Evolutionary conservation across 371 early-diverging fungal species (phyloP).

Genomic region (Polyrhizophydium stewartii): DNA sequence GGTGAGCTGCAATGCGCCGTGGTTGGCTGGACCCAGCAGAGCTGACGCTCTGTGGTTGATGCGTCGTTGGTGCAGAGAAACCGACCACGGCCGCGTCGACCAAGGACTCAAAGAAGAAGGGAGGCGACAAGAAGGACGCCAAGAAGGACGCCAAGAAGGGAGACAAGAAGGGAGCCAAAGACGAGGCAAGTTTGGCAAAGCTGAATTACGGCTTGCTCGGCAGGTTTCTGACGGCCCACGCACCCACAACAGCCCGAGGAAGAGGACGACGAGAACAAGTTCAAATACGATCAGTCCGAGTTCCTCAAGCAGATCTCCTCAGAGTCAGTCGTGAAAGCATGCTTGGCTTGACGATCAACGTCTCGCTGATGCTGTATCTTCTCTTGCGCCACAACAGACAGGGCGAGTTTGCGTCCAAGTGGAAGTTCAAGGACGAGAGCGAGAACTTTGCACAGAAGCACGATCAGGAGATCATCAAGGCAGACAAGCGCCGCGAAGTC

Average conservation of each 20-base stretch:
- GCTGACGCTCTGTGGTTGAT: too few relatives aligned
- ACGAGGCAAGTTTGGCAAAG: constrained; percentile 12
- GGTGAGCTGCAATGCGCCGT: not conserved
- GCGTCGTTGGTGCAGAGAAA: constrained; percentile 1
- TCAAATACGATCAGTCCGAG: constrained; percentile 39
- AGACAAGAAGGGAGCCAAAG: constrained; percentile 26
- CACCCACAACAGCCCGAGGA: constrained; percentile 19
- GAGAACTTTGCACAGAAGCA: constrained; percentile 58
- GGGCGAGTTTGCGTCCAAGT: constrained; percentile 25
- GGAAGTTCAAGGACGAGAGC: constrained; percentile 45
- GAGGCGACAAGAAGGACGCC: constrained; percentile 18
- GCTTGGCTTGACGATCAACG: not conserved
- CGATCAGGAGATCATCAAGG: constrained; percentile 55
- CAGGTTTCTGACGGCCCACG: not conserved
- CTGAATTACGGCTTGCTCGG: not conserved
- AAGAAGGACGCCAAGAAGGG: constrained; percentile 26
- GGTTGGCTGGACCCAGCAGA: too few relatives aligned
- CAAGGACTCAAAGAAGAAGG: constrained; percentile 24
- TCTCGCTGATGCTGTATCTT: not conserved
- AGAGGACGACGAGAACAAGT: constrained; percentile 31
- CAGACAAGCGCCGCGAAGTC: constrained; percentile 48
- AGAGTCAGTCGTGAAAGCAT: constrained; percentile 24
- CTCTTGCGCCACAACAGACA: constrained; percentile 8
- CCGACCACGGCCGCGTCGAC: constrained; percentile 20
- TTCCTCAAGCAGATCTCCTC: constrained; percentile 25